A percentile compares a stretch with the other conserved stretches of the same genome.
phyloP scores from a whole-genome alignment of 2,329 filamentous ascomycete species.

The Fusarium camptoceras region DNA sequence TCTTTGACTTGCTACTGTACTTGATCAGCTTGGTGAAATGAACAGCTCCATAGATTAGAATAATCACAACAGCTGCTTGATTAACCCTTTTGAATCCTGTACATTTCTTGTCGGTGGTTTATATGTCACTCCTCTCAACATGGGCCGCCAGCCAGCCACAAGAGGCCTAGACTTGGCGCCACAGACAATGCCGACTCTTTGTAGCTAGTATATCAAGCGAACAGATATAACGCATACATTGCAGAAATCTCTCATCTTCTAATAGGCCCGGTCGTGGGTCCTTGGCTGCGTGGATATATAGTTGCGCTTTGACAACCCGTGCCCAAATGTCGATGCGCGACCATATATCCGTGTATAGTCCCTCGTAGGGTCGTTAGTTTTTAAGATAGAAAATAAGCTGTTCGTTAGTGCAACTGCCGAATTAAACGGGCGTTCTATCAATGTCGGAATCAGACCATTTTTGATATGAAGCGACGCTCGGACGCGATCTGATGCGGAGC shows the following conservation, averaged over 20 bases:
- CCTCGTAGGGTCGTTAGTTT: background rate
- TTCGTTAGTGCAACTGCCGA: slow-evolving; percentile 10
- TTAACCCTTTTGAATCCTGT: background rate
- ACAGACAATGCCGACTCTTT: background rate
- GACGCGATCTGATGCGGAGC: background rate
- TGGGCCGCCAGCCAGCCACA: background rate
- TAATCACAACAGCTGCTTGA: background rate
- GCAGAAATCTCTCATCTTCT: slow-evolving; percentile 1
- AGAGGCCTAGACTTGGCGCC: background rate
- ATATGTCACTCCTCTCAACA: background rate
- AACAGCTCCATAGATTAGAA: background rate
- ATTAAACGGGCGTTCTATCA: slow-evolving; percentile 17
- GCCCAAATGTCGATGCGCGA: background rate
- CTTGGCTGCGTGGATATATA: slow-evolving; percentile 6
- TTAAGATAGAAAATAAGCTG: slow-evolving; percentile 7
- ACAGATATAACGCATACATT: background rate
- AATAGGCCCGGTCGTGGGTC: background rate
- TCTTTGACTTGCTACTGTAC: background rate
- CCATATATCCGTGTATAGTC: slow-evolving; percentile 8
- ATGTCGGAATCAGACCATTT: slow-evolving; percentile 21
- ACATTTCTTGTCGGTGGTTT: background rate
- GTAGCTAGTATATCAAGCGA: background rate
- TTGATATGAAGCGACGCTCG: slow-evolving; percentile 8
- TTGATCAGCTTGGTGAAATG: background rate
- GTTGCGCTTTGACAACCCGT: slow-evolving; percentile 25